Evolutionary conservation across 495 filamentous ascomycete genomes (phyloP), one percentile per base, ranked within the genome.

Genomic region (Mytilinidion resinicola): DNA sequence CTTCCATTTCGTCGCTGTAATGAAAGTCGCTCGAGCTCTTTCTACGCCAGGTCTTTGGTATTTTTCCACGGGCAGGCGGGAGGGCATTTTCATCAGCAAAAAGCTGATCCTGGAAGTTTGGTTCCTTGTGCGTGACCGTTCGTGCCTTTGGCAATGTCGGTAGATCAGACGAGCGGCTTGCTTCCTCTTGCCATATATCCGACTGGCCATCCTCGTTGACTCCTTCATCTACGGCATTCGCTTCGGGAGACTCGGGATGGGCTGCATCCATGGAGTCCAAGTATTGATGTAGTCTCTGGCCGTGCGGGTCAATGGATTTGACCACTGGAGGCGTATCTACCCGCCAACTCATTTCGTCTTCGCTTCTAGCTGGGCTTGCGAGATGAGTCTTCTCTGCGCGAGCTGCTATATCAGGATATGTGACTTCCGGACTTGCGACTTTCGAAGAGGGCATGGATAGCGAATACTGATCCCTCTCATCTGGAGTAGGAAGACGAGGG

Each of bases 101-200:
- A 37, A 69, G 57, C 6, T 66, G 47, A 52, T 72, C 66, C 21
- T 62, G 59, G 11, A 70, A 41, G 14, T 61, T 49, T 38, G 52
- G 56, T 17, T 55, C 33, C 49, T 55, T 30, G 6, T 30, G 25
- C 25, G 25, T 30, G 25, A 6, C 25, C 25, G 25, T 30, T 30
- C 25, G 25, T 30, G 25, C 25, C 25, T 30, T 30, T 30, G 25
- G 25, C 25, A 30, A 58, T n/a, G 38, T n/a, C 44, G 47, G 51
- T 30, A 35, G n/a, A 30, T 70, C 60, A 5, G 69, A 63, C 20
- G 66, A 71, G 50, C 69, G 47, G 51, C 71, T 74, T 5, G 74
- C 73, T 65, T 76, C 73, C 53, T 72, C 72, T 63, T 73, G 66
- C 72, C 75, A 76, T 14, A 76, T 71, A 9, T 79, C 73, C 7